Evolutionary conservation across 139 green algal genomes (phyloP).

Genomic region (Ulvella scutata): DNA sequence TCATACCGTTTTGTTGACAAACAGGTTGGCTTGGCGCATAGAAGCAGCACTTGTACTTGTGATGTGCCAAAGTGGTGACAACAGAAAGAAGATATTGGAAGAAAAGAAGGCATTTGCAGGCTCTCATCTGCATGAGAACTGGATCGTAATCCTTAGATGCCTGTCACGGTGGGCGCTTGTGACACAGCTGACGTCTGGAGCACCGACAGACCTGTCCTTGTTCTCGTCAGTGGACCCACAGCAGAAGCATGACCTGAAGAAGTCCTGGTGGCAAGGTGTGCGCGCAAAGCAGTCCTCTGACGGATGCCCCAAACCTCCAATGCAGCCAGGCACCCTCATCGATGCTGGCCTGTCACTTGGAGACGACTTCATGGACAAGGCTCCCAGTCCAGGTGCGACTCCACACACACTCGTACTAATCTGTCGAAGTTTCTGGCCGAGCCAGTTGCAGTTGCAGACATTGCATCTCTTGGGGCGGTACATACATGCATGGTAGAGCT

Average conservation of each 20-base stretch:
- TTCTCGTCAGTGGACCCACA: conserved; percentile 35
- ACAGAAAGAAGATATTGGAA: not conserved
- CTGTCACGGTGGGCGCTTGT: conserved; percentile 88
- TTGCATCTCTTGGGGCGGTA: too few relatives aligned
- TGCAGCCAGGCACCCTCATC: not conserved
- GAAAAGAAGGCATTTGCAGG: conserved; percentile 5
- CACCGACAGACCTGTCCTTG: conserved; percentile 63
- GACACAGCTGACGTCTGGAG: conserved; percentile 65
- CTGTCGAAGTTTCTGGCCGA: too few relatives aligned
- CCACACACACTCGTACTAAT: too few relatives aligned
- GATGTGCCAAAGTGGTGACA: too few relatives aligned
- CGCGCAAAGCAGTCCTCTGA: not conserved
- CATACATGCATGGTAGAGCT: too few relatives aligned
- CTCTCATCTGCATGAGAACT: conserved; percentile 31
- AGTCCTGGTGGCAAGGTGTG: not conserved
- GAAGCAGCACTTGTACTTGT: conserved; percentile 13
- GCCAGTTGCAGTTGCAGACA: too few relatives aligned
- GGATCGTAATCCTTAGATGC: conserved; percentile 81
- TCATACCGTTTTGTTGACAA: too few relatives aligned
- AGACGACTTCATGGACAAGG: not conserved
- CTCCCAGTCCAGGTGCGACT: not conserved
- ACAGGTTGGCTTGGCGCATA: conserved; percentile 27
- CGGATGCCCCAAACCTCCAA: not conserved
- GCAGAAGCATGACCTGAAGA: not conserved
- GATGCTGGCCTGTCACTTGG: not conserved